Base-by-base conservation (phyloP, 192 early-diverging fungal species). In the Geosiphon pyriformis region DNA sequence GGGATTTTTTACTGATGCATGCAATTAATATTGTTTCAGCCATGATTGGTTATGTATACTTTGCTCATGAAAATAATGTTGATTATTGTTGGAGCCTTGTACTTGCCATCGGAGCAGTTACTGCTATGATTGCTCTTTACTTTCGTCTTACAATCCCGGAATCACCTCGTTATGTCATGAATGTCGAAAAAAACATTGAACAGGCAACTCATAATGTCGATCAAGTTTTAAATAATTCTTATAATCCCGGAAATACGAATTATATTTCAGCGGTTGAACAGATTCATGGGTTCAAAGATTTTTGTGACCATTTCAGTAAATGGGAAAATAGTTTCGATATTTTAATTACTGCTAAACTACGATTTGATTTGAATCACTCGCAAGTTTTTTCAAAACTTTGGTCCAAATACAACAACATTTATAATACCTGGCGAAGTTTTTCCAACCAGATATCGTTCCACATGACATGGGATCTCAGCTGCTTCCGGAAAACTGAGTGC, bases 1-100 rank as follows among this genome's bases (percentile, higher is more conserved):
- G n/a, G 89, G 92, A 72, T 94, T 96, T 76, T 88, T 95, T 70
- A 90, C 90, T 61, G 93, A 98, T 78, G 87, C 92, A 95, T 68
- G 85, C 94, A 61, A 98, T 98, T 72, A 90, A 90, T 70, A 80
- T 95, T 63, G 88, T 91, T n/a, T 82, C 92, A 20, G 87, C 90
- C 59, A 98, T 98, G 84, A 75, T 94, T 29, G 85, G 84, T 6
- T 86, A 81, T 67, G 80, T 86, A 15, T 90, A 88, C 73, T n/a
- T n/a, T n/a, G n/a, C n/a, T n/a, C n/a, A n/a, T n/a, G n/a, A n/a
- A n/a, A 90, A 77, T 51, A 49, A 67, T 52, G 62, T 76, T 27
- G 70, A 76, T 11, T 83, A 82, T 30, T 78, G 88, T 47, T 96
- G 94, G 94, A 90, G 94, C 53, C 78, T 94, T 55, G 70, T 98